Evolutionary conservation across 345 rosid genomes (phyloP).

Genomic region (Aegle marmelos): DNA sequence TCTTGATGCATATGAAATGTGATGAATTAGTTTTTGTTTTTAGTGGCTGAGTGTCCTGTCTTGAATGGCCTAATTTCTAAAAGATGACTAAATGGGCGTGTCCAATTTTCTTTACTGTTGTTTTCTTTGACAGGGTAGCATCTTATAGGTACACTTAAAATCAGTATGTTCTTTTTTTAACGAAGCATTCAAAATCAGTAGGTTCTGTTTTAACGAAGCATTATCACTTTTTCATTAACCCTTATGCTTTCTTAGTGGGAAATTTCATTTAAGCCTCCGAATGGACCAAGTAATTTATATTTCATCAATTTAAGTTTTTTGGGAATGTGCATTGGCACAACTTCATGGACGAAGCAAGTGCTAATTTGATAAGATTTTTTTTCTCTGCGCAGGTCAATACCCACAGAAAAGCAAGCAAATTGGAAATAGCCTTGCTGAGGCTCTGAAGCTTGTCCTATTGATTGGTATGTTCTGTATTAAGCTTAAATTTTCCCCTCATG

Average conservation of each 20-base stretch:
- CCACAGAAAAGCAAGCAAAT: conserved; percentile 52
- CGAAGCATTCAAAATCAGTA: neutral
- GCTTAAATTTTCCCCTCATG: neutral
- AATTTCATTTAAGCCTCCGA: neutral
- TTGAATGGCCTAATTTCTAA: neutral
- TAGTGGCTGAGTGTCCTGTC: neutral
- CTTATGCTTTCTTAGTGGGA: neutral
- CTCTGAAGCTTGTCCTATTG: conserved; percentile 78
- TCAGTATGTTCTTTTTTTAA: neutral
- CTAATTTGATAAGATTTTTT: conserved; percentile 1
- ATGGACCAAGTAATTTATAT: neutral
- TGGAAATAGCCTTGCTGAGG: conserved; percentile 63
- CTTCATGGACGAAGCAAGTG: neutral
- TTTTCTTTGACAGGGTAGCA: neutral
- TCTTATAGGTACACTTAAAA: neutral
- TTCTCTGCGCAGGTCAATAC: conserved; percentile 44
- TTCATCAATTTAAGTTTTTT: neutral
- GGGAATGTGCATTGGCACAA: neutral
- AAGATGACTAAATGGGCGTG: neutral
- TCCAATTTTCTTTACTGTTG: neutral
- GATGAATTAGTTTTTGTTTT: neutral
- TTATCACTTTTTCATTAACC: conserved; percentile 3
- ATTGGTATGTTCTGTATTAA: conserved; percentile 47
- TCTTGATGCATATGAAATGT: neutral
- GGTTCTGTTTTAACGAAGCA: neutral